Base-by-base conservation (phyloP, 2,329 filamentous ascomycete species). In the Onygenales sp. region DNA sequence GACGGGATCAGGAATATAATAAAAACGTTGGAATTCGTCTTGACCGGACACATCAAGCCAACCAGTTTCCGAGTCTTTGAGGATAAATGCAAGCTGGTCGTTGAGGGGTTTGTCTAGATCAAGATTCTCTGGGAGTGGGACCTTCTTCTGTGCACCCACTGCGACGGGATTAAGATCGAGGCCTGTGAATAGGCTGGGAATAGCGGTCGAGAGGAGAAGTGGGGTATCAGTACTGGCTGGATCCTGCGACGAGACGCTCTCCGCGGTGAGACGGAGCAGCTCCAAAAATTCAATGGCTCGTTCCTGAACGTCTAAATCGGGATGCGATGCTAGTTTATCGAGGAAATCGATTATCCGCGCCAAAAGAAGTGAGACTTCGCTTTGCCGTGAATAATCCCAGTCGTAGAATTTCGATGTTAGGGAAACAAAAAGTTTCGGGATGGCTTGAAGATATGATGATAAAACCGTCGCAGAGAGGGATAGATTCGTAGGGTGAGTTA, bases 81-180 rank as follows among this genome's bases (percentile, higher is more conserved):
- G 76, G 0, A 97, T 74, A 33, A 73, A 74, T 51, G 78, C 76
- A 6, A 97, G 74, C 61, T 88, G 84, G 6, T 81, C 71, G 64
- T 95, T 93, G 58, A 98, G 92, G 1, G 88, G 83, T 49, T 84
- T 79, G 62, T 95, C 86, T 4, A 97, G 77, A 63, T 93, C 85
- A 5, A 98, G 74, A 2, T 81, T 84, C 6, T 81, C 76, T 0
- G 90, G 90, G 13, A 88, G 63, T 1, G 91, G 88, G 1, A 98
- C 91, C 62, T 95, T 95, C 50, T 78, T 81, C 65, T 97, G 89
- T 3, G 93, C 92, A 44, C 82, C 84, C 3, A 74, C 68, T 1
- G 93, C 89, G 8, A 98, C 92, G 0, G 93, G 95, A 59, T 97
- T 96, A 37, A 98, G 77, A 58, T 96, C 91, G 71, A 88, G 83